phyloP scores from a whole-genome alignment of 768 basidiomycete genomes.

The Suillus occidentalis region DNA sequence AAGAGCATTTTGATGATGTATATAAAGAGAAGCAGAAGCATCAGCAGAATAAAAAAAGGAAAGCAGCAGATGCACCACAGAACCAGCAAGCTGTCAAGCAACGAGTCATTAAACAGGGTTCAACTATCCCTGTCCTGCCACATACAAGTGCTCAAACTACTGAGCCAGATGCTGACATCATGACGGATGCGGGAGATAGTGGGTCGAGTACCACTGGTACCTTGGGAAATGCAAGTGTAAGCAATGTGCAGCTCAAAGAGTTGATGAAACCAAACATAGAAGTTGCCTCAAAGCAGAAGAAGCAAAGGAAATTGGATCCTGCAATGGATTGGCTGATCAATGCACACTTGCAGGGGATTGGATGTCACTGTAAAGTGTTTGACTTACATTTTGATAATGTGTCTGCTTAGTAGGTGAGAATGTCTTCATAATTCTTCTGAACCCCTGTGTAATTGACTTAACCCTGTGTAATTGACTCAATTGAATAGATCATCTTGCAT shows the following conservation, averaged over 20 bases:
- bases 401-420: conserved; percentile 15
- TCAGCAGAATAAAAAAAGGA: background rate
- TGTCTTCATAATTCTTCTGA: background rate
- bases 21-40: background rate
- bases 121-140: background rate
- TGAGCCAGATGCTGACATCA: background rate
- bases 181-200: background rate
- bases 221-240: conserved; percentile 1
- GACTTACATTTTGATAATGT: conserved; percentile 23
- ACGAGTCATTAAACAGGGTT: background rate
- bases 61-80: background rate
- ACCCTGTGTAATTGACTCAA: background rate
- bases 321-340: conserved; percentile 31
- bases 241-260: conserved; percentile 4
- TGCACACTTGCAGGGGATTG: conserved; percentile 13
- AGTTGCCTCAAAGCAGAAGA: background rate
- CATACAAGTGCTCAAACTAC: background rate
- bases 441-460: too few species aligned
- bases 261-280: background rate
- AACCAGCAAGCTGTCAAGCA: background rate
- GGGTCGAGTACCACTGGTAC: background rate
- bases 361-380: conserved; percentile 16
- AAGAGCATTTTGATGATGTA: conserved; percentile 27
- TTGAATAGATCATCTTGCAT: conserved; percentile 4
- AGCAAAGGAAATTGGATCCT: conserved; percentile 13